A percentile compares a stretch with the other conserved stretches of the same genome.
These are phyloP conservation scores for Aotearoamyces nothofagi DNA, from an alignment of 2,329 filamentous ascomycete genomes.

Conservation along the genomic window DNA sequence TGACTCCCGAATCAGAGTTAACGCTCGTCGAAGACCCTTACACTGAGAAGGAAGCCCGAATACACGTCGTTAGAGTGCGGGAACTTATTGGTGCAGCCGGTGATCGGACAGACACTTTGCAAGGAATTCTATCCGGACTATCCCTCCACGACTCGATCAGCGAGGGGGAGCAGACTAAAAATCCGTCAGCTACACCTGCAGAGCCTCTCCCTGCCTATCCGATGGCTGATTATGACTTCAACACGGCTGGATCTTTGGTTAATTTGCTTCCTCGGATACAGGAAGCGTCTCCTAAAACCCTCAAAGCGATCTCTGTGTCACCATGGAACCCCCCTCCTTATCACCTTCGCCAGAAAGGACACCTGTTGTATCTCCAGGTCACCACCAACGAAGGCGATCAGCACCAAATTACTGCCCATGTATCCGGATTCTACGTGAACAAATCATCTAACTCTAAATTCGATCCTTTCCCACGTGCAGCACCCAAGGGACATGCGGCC, in stretches of 20 bases:
- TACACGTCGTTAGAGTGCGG: slow-evolving; percentile 81
- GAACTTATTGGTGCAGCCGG: slow-evolving; percentile 89
- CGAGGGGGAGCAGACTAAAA: slow-evolving; percentile 20
- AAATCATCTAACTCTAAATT: slow-evolving; percentile 93
- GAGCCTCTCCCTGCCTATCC: slow-evolving; percentile 32
- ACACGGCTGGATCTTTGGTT: slow-evolving; percentile 48
- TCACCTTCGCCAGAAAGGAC: slow-evolving; percentile 78
- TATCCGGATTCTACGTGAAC: slow-evolving; percentile 94
- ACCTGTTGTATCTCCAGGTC: slow-evolving; percentile 78
- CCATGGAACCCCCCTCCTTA: slow-evolving; percentile 95
- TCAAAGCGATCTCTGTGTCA: slow-evolving; percentile 79
- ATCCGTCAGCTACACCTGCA: slow-evolving; percentile 20
- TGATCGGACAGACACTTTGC: slow-evolving; percentile 71
- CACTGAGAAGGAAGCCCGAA: slow-evolving; percentile 92
- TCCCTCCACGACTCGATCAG: slow-evolving; percentile 73
- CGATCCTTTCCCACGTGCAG: slow-evolving; percentile 67
- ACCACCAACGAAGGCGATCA: slow-evolving; percentile 93
- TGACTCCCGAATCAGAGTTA: slow-evolving; percentile 65
- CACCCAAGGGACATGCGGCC: slow-evolving; percentile 62
- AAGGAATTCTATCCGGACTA: slow-evolving; percentile 71
- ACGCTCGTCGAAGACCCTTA: slow-evolving; percentile 86
- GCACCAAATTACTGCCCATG: slow-evolving; percentile 81
- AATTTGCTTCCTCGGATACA: slow-evolving; percentile 55
- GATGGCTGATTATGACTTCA: slow-evolving; percentile 64
- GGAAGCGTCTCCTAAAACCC: slow-evolving; percentile 66